Conservation (phyloP, 169 alveolate genomes). For the Perkinsus marinus region DNA sequence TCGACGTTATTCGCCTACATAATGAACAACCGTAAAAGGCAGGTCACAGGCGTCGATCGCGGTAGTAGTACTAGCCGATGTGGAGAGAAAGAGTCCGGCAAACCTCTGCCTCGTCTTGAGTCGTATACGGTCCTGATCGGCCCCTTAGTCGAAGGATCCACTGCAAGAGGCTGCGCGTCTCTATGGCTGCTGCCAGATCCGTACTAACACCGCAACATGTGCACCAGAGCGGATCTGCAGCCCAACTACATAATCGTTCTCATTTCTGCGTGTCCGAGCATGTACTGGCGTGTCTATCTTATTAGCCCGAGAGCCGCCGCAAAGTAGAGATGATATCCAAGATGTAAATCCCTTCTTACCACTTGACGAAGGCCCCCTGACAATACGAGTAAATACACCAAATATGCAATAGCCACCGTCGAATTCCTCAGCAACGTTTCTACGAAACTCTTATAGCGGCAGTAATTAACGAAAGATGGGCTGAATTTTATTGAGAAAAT, state of each 20-base stretch:
- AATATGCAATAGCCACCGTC: too few relatives aligned
- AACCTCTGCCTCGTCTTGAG: not conserved
- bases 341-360: not conserved
- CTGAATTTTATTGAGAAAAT: too few relatives aligned
- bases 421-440: too few relatives aligned
- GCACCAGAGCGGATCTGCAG: not conserved
- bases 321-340: not conserved
- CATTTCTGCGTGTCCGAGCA: not conserved
- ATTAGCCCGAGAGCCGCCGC: not conserved
- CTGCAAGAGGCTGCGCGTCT: not conserved
- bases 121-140: not conserved
- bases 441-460: too few relatives aligned
- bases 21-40: too few relatives aligned
- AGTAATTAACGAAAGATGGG: too few relatives aligned
- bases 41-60: not conserved
- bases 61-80: not conserved
- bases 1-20: not conserved
- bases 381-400: not conserved
- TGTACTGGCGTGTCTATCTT: not conserved
- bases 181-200: not conserved
- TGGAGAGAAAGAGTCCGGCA: not conserved
- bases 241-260: not conserved
- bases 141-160: not conserved
- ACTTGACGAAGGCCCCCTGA: not conserved
- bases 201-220: not conserved